A percentile compares a stretch with the other conserved stretches of the same genome.
These are phyloP conservation scores for Aspergillus heteromorphus DNA, from an alignment of 495 filamentous ascomycete species.

Conservation along the genomic window DNA sequence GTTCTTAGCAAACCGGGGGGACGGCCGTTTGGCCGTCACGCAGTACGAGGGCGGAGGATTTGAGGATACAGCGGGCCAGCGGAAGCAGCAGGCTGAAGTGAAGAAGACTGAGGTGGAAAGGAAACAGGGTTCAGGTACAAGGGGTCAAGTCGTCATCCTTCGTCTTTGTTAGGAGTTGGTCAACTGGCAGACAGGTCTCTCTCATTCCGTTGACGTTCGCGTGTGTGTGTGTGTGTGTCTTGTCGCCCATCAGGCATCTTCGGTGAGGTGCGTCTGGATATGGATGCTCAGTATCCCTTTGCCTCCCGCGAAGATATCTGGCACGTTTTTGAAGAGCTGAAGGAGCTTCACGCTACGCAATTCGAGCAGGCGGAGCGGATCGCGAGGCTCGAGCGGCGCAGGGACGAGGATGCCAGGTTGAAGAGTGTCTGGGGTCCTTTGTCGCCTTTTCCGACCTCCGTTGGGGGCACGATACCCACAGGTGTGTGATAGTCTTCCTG, in stretches of 20 bases:
- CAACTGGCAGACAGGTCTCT: background rate
- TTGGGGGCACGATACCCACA: slow-evolving; percentile 65
- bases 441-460: slow-evolving; percentile 73
- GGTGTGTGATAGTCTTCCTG: slow-evolving; percentile 43
- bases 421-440: slow-evolving; percentile 78
- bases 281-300: slow-evolving; percentile 62
- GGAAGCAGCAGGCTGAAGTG: background rate
- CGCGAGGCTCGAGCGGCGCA: slow-evolving; percentile 70
- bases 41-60: slow-evolving; percentile 34
- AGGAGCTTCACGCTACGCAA: slow-evolving; percentile 72
- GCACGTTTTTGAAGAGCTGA: slow-evolving; percentile 82
- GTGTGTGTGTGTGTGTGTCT: no score
- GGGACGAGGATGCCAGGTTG: slow-evolving; percentile 74
- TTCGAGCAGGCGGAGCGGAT: slow-evolving; percentile 77
- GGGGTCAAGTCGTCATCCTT: slow-evolving; percentile 4
- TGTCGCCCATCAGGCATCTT: slow-evolving; percentile 2
- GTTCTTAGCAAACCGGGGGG: slow-evolving; percentile 29
- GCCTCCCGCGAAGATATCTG: slow-evolving; percentile 74
- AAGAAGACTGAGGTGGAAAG: background rate
- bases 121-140: background rate
- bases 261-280: slow-evolving; percentile 25
- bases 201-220: slow-evolving; percentile 4
- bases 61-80: slow-evolving; percentile 13
- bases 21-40: slow-evolving; percentile 47
- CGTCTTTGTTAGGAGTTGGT: background rate